Evolutionary conservation across 192 early-diverging fungal genomes (phyloP).

Genomic region (Umbelopsis vinacea): DNA sequence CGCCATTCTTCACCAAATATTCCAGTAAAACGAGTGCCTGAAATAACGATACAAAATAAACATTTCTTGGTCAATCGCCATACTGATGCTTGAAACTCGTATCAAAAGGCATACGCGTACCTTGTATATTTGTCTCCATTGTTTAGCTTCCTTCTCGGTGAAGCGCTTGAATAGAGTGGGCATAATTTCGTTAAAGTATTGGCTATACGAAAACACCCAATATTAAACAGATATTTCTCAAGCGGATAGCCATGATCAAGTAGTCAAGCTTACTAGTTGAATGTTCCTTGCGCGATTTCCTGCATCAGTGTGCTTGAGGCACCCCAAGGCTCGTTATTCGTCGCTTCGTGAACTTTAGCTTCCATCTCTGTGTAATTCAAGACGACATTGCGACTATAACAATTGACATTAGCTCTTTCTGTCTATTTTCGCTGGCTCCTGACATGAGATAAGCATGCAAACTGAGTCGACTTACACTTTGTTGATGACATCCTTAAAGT

Average conservation of each 20-base stretch:
- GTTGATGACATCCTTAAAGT: slow-evolving; percentile 46
- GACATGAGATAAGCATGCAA: neutral
- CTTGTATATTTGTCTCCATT: slow-evolving; percentile 98
- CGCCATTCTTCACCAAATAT: slow-evolving; percentile 94
- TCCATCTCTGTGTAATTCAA: slow-evolving; percentile 94
- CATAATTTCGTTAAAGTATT: slow-evolving; percentile 96
- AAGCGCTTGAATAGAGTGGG: slow-evolving; percentile 87
- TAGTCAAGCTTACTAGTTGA: slow-evolving; percentile 68
- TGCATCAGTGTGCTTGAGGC: slow-evolving; percentile 92
- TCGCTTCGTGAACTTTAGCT: slow-evolving; percentile 90
- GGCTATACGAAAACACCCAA: slow-evolving; percentile 50
- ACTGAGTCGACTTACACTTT: slow-evolving; percentile 36
- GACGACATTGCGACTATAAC: slow-evolving; percentile 76
- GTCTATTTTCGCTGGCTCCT: neutral
- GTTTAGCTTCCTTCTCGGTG: slow-evolving; percentile 78
- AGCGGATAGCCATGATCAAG: neutral
- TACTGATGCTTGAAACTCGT: neutral
- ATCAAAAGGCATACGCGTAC: slow-evolving; percentile 35
- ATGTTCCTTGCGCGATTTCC: slow-evolving; percentile 91
- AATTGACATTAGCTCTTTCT: neutral
- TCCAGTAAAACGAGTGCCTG: slow-evolving; percentile 90
- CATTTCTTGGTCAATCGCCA: slow-evolving; percentile 1
- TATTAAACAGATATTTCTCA: neutral
- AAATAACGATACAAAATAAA: slow-evolving; percentile 12
- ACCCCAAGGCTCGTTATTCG: slow-evolving; percentile 93